phyloP scores from a whole-genome alignment of 2,329 filamentous ascomycete species.

The Ophiostoma ips region DNA sequence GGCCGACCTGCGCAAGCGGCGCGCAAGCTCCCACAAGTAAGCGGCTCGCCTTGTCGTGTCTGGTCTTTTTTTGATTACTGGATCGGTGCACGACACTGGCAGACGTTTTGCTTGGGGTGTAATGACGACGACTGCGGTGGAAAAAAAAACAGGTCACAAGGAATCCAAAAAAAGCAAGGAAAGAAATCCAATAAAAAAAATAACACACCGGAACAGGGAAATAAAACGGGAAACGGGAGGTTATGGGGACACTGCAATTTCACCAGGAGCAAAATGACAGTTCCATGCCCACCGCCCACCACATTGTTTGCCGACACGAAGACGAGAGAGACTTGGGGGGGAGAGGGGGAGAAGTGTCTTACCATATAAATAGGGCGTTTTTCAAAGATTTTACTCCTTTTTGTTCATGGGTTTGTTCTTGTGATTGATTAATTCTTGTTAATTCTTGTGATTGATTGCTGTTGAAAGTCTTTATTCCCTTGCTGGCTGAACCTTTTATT shows the following conservation, averaged over 20 bases:
- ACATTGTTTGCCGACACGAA: neutral
- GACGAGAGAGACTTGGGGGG: neutral
- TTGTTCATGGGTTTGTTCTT: neutral
- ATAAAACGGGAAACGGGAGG: too few species aligned
- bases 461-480: too few species aligned
- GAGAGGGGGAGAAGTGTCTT: too few species aligned
- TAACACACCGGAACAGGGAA: too few species aligned
- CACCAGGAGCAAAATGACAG: too few species aligned
- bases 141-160: neutral
- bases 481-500: too few species aligned
- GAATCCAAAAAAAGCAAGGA: neutral
- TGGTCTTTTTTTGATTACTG: neutral
- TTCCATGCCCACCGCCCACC: too few species aligned
- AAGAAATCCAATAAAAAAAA: neutral
- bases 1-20: conserved; percentile 89
- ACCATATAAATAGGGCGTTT: neutral
- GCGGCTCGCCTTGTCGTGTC: neutral
- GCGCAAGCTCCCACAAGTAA: conserved; percentile 90
- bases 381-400: neutral
- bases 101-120: neutral
- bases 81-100: neutral
- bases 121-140: neutral
- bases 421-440: too few species aligned
- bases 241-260: neutral
- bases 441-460: too few species aligned